Conservation (phyloP, 2,329 filamentous ascomycete species). For the Colletotrichum tabaci region DNA sequence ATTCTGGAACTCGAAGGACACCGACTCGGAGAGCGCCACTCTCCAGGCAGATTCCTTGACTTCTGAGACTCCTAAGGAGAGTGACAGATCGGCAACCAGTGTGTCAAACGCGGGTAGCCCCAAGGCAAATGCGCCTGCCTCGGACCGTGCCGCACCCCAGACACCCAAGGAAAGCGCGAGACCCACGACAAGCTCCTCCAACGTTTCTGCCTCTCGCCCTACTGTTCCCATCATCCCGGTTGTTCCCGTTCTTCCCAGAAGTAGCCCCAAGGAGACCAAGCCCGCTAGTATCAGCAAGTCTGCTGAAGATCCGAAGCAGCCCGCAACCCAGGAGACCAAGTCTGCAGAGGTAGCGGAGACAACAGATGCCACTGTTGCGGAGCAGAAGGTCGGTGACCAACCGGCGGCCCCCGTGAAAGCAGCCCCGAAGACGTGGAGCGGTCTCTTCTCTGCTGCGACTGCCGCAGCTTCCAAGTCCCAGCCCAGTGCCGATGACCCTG, state of each 20-base stretch:
- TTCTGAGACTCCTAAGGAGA: constrained; percentile 29
- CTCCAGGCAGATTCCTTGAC: constrained; percentile 20
- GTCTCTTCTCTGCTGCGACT: constrained; percentile 53
- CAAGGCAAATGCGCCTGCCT: constrained; percentile 22
- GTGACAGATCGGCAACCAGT: constrained; percentile 18
- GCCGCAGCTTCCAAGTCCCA: constrained; percentile 42
- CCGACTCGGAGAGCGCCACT: constrained; percentile 23
- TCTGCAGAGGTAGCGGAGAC: constrained; percentile 43
- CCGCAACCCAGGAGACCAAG: constrained; percentile 45
- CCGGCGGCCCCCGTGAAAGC: constrained; percentile 46
- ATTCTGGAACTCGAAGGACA: constrained; percentile 23
- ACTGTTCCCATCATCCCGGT: constrained; percentile 60
- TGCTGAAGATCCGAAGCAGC: constrained; percentile 27
- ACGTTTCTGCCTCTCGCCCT: constrained; percentile 47
- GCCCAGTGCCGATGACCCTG: constrained; percentile 44
- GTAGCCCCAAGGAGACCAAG: constrained; percentile 48
- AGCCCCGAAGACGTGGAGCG: constrained; percentile 58
- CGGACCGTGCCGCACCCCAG: constrained; percentile 41
- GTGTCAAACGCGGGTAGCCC: constrained; percentile 28
- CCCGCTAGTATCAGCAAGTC: constrained; percentile 15
- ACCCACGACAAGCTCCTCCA: constrained; percentile 39
- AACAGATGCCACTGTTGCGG: constrained; percentile 34
- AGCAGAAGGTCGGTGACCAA: constrained; percentile 32
- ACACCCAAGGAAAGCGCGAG: constrained; percentile 39
- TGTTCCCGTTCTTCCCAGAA: constrained; percentile 64